Base-by-base conservation (phyloP, 2,329 filamentous ascomycete genomes). In the Trichophyton schoenleinii region DNA sequence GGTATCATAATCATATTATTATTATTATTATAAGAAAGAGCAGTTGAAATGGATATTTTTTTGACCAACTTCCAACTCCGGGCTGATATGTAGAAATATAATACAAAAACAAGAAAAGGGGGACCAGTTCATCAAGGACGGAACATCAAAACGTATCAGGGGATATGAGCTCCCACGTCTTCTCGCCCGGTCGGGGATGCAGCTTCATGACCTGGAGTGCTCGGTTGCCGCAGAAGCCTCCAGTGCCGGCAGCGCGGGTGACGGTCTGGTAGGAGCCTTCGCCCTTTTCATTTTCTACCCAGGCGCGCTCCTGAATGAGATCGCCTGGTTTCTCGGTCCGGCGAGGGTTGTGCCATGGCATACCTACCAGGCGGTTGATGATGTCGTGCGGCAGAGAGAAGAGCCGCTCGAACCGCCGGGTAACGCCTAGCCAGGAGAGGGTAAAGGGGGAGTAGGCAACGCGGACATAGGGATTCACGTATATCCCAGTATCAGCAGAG, bases 381-480 rank as follows among this genome's bases (percentile, higher is more conserved):
- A 88, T 69, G 31, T 77, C 74, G 67, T 89, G 85, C 2, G 83
- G 77, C 3, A 81, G 71, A 0, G 78, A 76, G 64, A 87, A 85
- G 0, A 90, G 75, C 3, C 82, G 76, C 71, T 91, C 87, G 67
- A 87, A 85, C 11, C 84, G 81, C 62, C 82, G 81, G 3, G 82
- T 81, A 31, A 84, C 72, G 1, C 77, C 73, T 1, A 89, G 76
- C 81, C 82, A 85, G 0, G 74, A 74, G 7, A 87, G 77, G 0
- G 83, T 82, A 3, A 69, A 69, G 34, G 76, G 72, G 55, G 82
- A 80, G 70, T 91, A 90, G 1, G 87, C 84, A 3, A 88, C 86
- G 18, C 87, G 82, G 49, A 91, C 81, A 68, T 82, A 90, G 0
- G 87, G 87, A 68, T 91, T 91, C 77, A 90, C 82, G 68, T 83